These are phyloP conservation scores for Aspergillus texensis DNA, from an alignment of 2,329 filamentous ascomycete species.

Conservation along the genomic window DNA sequence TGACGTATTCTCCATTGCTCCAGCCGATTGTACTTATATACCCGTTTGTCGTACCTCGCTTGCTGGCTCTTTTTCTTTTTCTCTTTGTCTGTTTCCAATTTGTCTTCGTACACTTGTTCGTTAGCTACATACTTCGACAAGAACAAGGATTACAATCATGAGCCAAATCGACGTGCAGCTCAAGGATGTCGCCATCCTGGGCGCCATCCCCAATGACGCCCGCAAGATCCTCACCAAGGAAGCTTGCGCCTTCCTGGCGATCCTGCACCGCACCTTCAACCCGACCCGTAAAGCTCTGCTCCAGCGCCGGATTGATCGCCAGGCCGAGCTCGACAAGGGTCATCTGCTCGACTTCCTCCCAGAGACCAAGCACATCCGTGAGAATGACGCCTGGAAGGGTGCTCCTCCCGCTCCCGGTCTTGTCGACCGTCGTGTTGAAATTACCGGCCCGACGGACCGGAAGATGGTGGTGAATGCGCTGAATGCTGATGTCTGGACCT, in stretches of 20 bases:
- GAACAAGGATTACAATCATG: slow-evolving; percentile 50
- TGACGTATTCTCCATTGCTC: slow-evolving; percentile 21
- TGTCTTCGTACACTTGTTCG: background rate
- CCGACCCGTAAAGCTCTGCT: slow-evolving; percentile 82
- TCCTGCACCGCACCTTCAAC: slow-evolving; percentile 95
- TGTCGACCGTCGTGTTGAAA: slow-evolving; percentile 92
- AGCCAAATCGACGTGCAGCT: slow-evolving; percentile 74
- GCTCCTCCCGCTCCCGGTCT: slow-evolving; percentile 89
- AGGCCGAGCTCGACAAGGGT: slow-evolving; percentile 91
- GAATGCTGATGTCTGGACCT: slow-evolving; percentile 96
- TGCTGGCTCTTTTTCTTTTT: background rate
- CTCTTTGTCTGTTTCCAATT: slow-evolving; percentile 11
- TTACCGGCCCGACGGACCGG: slow-evolving; percentile 93
- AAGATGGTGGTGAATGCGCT: slow-evolving; percentile 99
- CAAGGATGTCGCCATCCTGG: slow-evolving; percentile 84
- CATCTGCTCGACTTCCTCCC: slow-evolving; percentile 89
- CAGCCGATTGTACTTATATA: slow-evolving; percentile 14
- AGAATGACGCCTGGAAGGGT: slow-evolving; percentile 91
- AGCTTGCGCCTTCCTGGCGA: slow-evolving; percentile 86
- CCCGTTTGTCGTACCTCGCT: background rate
- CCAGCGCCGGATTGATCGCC: slow-evolving; percentile 80
- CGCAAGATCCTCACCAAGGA: slow-evolving; percentile 90
- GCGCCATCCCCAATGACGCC: slow-evolving; percentile 73
- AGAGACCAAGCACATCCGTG: slow-evolving; percentile 92
- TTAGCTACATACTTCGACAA: slow-evolving; percentile 7